Evolutionary conservation across 2,329 filamentous ascomycete species (phyloP).

Genomic region (Ilyonectria robusta): DNA sequence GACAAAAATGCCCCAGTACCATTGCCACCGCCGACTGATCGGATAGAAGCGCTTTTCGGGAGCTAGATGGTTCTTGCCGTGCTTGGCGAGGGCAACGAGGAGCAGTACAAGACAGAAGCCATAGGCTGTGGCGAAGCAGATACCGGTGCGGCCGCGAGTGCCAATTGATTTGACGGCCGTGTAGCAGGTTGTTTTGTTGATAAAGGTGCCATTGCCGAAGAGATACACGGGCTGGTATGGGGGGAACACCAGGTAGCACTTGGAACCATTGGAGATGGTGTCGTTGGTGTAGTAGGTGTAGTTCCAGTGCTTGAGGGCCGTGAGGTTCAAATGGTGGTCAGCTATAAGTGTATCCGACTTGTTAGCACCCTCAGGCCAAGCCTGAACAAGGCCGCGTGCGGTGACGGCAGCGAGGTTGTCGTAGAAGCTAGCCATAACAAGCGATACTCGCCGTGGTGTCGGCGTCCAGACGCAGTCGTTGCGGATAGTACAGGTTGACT

Average conservation of each 20-base stretch:
- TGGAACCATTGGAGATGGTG: conserved; percentile 80
- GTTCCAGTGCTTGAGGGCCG: conserved; percentile 75
- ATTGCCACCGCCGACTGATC: conserved; percentile 83
- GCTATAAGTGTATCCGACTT: conserved; percentile 71
- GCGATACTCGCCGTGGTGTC: conserved; percentile 6
- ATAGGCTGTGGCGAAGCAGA: conserved; percentile 74
- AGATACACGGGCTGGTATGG: conserved; percentile 73
- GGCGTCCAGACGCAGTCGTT: background rate
- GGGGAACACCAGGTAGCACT: conserved; percentile 76
- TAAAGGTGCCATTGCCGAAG: conserved; percentile 76
- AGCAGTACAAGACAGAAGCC: conserved; percentile 73
- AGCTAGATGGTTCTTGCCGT: conserved; percentile 74
- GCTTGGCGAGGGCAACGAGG: conserved; percentile 75
- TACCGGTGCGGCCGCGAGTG: conserved; percentile 71
- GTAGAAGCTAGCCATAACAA: conserved; percentile 36
- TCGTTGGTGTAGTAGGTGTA: conserved; percentile 80
- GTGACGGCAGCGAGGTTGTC: conserved; percentile 53
- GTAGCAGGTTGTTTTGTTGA: conserved; percentile 81
- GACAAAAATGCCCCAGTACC: conserved; percentile 81
- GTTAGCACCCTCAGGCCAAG: conserved; percentile 68
- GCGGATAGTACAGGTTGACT: background rate
- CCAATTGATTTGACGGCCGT: conserved; percentile 73
- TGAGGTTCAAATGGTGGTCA: conserved; percentile 76
- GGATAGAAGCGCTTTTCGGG: conserved; percentile 76
- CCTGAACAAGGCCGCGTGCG: conserved; percentile 59